Conservation (phyloP, 2,329 filamentous ascomycete genomes). For the Pseudomassariella vexata region DNA sequence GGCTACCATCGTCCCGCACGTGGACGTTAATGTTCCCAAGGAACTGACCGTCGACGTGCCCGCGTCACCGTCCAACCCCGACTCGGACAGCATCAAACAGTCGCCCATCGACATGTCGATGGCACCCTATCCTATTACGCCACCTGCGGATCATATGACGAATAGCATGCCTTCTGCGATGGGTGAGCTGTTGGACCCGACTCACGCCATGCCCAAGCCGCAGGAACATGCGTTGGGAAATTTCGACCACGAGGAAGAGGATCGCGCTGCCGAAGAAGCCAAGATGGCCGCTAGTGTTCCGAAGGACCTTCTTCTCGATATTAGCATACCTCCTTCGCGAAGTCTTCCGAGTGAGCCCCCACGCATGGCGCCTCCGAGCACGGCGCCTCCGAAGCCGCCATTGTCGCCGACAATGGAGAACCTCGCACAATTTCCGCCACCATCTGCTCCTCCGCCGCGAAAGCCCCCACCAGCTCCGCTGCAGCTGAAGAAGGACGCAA, state of each 20-base stretch:
- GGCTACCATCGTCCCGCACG: slow-evolving; percentile 14
- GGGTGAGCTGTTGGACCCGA: slow-evolving; percentile 47
- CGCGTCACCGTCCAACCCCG: slow-evolving; percentile 40
- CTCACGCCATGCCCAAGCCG: slow-evolving; percentile 54
- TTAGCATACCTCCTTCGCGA: slow-evolving; percentile 50
- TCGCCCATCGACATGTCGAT: slow-evolving; percentile 56
- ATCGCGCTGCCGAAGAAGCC: slow-evolving; percentile 38
- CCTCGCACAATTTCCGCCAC: slow-evolving; percentile 44
- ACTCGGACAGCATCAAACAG: slow-evolving; percentile 44
- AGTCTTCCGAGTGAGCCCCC: slow-evolving; percentile 48
- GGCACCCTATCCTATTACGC: slow-evolving; percentile 61
- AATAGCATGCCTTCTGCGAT: slow-evolving; percentile 36
- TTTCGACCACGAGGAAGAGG: slow-evolving; percentile 50
- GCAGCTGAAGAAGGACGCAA: slow-evolving; percentile 52
- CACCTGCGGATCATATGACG: slow-evolving; percentile 46
- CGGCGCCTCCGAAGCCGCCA: slow-evolving; percentile 42
- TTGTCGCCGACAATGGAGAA: slow-evolving; percentile 39
- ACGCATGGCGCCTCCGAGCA: slow-evolving; percentile 44
- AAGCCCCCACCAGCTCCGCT: slow-evolving; percentile 84
- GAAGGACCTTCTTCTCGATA: slow-evolving; percentile 43
- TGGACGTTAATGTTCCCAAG: slow-evolving; percentile 22
- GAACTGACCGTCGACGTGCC: slow-evolving; percentile 30
- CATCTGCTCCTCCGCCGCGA: slow-evolving; percentile 56
- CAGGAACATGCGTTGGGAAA: slow-evolving; percentile 54
- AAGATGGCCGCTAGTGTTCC: slow-evolving; percentile 38